Evolutionary conservation across 2,329 filamentous ascomycete species (phyloP), one percentile per base, ranked within the genome.

Genomic region (Diaporthe citriasiana): DNA sequence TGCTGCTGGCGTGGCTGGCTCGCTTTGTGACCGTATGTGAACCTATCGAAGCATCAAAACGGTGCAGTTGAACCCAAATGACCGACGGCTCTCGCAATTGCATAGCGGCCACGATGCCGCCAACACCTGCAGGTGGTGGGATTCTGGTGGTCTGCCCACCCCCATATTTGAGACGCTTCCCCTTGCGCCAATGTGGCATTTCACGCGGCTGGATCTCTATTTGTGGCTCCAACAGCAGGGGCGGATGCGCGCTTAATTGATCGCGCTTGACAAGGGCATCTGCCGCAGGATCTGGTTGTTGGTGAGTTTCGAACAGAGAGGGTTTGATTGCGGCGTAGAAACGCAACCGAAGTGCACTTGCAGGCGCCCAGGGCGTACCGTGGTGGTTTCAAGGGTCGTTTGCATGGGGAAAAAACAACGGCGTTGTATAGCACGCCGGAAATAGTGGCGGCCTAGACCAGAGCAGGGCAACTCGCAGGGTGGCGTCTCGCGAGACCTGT

Each of bases 391-490:
- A 53, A 68, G 47, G 45, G 47, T 40, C 33, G 22, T 40, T 40
- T 13, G 33, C 33, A 33, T 47, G 47, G 25, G 30, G 47, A 13
- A 38, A 27, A 13, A 5, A 19, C 22, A 19, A 19, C 1, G 47
- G n/a, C 47, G 47, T 40, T 40, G 47, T 15, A 53, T 10, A 25
- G 45, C 40, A 12, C 22, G 38, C 33, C 10, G 47, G n/a, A 53
- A 53, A 53, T 68, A 53, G 63, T 53, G 45, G 63, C 25, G 51
- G 63, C 47, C 63, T 53, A 53, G 30, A 25, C 63, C 63, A 13
- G 19, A 27, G n/a, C 47, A 35, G 50, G 47, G 30, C 7, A 8
- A 22, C 8, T 53, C 47, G 8, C 45, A 27, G 47, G 63, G 22
- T 27, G 30, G 33, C n/a, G 53, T 51, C 47, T 40, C 45, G 63